Conservation (phyloP, 305 asterid species). For the Ruellia speciosa region DNA sequence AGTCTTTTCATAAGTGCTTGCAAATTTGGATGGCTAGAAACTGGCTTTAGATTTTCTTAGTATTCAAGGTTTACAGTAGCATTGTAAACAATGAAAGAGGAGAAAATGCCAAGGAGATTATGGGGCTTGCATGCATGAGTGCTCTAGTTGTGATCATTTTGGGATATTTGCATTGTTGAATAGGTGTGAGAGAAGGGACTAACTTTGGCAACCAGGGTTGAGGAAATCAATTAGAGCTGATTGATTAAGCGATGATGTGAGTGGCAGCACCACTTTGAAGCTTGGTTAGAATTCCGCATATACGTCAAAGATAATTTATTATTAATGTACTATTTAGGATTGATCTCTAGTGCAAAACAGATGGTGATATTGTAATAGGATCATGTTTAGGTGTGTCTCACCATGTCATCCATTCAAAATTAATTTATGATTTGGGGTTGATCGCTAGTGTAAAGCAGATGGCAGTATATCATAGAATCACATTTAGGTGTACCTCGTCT, state of each 20-base stretch:
- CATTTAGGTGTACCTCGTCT: background rate
- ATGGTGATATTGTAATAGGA: conserved; percentile 4
- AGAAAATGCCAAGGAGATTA: background rate
- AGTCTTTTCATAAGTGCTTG: background rate
- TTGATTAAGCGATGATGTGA: background rate
- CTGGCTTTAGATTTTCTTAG: background rate
- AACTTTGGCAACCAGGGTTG: conserved; percentile 1
- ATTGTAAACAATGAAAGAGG: background rate
- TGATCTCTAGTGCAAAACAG: background rate
- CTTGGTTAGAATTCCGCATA: background rate
- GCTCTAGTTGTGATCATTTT: too few relatives aligned
- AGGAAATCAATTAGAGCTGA: conserved; percentile 6
- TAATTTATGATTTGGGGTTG: background rate
- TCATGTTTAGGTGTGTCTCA: background rate
- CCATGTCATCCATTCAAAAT: background rate
- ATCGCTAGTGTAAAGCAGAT: background rate
- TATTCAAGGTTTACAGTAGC: conserved; percentile 7
- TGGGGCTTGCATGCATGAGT: background rate
- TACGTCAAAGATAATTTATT: background rate
- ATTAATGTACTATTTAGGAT: background rate
- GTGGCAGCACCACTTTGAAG: conserved; percentile 4
- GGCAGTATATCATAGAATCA: background rate
- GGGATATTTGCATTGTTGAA: background rate
- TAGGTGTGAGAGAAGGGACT: background rate
- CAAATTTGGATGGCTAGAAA: conserved; percentile 3